A percentile compares a stretch with the other conserved stretches of the same genome.
Evolutionary conservation across 2,329 filamentous ascomycete species (phyloP).

Genomic region (Fusarium subglutinans): DNA sequence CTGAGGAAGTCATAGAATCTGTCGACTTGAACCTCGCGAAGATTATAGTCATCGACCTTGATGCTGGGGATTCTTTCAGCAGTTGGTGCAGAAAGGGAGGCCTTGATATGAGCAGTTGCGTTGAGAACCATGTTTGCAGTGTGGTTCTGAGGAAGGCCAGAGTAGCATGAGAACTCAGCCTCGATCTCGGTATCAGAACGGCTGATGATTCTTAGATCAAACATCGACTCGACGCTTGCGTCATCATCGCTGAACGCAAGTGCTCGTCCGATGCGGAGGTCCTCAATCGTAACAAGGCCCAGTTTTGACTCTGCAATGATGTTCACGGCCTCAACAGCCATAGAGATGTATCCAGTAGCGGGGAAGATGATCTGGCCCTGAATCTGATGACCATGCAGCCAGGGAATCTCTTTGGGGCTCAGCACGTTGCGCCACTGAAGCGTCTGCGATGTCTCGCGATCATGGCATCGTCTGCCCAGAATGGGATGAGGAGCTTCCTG

Average conservation of each 20-base stretch:
- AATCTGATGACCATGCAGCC: background rate
- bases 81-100: background rate
- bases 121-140: background rate
- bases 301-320: fast-evolving
- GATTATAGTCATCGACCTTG: fast-evolving
- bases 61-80: background rate
- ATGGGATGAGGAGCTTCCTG: background rate
- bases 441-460: background rate
- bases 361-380: background rate
- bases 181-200: fast-evolving
- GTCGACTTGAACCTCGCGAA: background rate
- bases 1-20: background rate
- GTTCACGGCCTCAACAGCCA: background rate
- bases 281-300: fast-evolving
- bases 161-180: background rate
- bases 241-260: background rate
- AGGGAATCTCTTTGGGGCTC: background rate
- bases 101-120: background rate
- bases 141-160: background rate
- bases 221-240: fast-evolving
- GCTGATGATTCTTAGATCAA: background rate
- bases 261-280: fast-evolving
- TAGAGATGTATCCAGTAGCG: background rate
- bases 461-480: background rate
- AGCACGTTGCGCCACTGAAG: background rate